phyloP scores from a whole-genome alignment of 225 moss, liverwort and hornwort species.

The Ulota crispa region DNA sequence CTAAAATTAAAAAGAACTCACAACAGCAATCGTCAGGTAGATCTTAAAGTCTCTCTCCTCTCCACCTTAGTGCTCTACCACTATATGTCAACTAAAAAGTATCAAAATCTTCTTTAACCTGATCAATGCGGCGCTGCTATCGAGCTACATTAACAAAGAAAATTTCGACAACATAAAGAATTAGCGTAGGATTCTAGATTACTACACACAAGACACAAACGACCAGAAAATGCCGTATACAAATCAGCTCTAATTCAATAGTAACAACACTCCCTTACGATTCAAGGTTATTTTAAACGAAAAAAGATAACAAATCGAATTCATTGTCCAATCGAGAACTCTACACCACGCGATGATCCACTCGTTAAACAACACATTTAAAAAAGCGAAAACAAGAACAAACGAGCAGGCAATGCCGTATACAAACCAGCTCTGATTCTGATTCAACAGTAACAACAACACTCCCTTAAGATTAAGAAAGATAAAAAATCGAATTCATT shows the following conservation, averaged over 20 bases:
- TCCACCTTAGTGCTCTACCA: background rate
- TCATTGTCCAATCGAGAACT: background rate
- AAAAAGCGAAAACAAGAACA: background rate
- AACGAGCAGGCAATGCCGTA: background rate
- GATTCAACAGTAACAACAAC: background rate
- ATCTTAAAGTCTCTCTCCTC: background rate
- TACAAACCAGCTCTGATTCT: background rate
- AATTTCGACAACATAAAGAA: background rate
- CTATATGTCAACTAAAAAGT: background rate
- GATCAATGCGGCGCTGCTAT: background rate
- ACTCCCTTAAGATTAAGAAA: background rate
- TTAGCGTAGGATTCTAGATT: background rate
- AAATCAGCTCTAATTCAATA: background rate
- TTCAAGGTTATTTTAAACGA: too few species aligned
- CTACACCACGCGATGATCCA: background rate
- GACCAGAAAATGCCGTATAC: background rate
- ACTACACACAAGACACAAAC: background rate
- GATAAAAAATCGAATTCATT: background rate
- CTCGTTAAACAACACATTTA: background rate
- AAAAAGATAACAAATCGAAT: background rate
- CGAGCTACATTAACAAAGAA: background rate
- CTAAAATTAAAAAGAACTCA: background rate
- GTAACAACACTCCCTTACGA: background rate
- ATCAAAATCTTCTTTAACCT: background rate
- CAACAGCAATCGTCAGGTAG: background rate